Evolutionary conservation across 306 rosid genomes (phyloP).

Genomic region (Vachellia pachyceras): DNA sequence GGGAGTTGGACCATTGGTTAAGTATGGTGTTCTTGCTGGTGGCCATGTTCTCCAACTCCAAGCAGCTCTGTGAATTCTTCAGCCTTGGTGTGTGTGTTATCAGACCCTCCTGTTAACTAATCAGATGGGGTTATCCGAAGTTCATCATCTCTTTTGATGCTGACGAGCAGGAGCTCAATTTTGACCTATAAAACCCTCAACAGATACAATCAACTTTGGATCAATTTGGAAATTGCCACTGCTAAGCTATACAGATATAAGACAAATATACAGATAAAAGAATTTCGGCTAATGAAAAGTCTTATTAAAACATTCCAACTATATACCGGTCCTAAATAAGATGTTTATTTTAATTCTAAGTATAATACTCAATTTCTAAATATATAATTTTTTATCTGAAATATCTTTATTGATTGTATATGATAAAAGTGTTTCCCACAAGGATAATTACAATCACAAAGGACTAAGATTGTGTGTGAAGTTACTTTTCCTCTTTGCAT

Average conservation of each 20-base stretch:
- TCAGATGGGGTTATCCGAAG: background rate
- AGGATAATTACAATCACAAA: background rate
- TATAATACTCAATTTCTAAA: no score
- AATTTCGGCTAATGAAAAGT: background rate
- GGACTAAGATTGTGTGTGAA: background rate
- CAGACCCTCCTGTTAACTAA: constrained; percentile 3
- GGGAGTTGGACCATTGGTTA: background rate
- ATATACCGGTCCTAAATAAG: background rate
- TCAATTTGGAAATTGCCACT: background rate
- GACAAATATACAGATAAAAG: background rate
- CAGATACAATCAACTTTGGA: constrained; percentile 21
- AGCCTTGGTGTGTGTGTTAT: background rate
- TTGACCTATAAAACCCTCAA: constrained; percentile 29
- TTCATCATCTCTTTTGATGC: constrained; percentile 12
- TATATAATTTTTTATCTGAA: no score
- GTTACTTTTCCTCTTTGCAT: background rate
- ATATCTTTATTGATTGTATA: no score
- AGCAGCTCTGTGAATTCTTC: constrained; percentile 22
- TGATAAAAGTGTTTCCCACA: no score
- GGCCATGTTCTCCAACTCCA: constrained; percentile 8
- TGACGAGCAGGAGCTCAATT: constrained; percentile 20
- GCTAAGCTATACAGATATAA: background rate
- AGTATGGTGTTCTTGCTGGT: background rate
- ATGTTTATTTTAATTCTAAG: no score
- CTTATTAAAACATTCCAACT: no score